Evolutionary conservation across 805 yeast genomes (phyloP), one percentile per base, ranked within the genome.

Genomic region (Candida maesae): DNA sequence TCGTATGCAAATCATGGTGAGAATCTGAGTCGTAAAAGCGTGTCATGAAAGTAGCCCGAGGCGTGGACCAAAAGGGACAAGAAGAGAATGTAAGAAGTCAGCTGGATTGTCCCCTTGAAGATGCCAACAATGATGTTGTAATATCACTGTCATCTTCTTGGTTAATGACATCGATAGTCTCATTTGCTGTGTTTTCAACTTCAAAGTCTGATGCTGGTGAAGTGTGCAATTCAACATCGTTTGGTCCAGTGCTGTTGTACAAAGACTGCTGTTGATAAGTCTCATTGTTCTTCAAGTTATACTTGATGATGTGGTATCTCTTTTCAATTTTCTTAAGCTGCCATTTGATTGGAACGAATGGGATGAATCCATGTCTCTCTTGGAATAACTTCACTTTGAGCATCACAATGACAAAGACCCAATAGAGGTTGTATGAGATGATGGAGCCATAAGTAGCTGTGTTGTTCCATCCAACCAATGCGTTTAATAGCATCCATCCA

Each of bases 361-460:
- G 88, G 21, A 81, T 58, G 34, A 69, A 68, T 0, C 91, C 90
- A 33, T 69, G 53, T 41, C 69, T 71, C 51, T 79, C 86, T 51
- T 81, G 83, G 21, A 65, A 56, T 35, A 67, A 60, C 44, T 85
- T 65, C 39, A 70, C 44, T 3, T 63, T 52, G 28, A 83, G 69
- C 33, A 80, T 70, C 2, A 46, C 38, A 20, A 74, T 66, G 7
- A 77, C 61, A 11, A 67, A 64, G 2, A 70, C 21, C 97, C 96
- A 89, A 61, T 84, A 89, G 2, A 72, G 39, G 49, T 77, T 74
- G 64, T 89, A 89, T 39, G 89, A 76, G 5, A 73, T 61, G 3
- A 89, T 85, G 17, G 95, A 85, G 7, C 95, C 95, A 58, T 84
- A 87, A 0, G 97, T 89, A 2, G 96, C 96, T 39, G 91, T 79